Evolutionary conservation across 768 basidiomycete genomes (phyloP), one percentile per base, ranked within the genome.

Genomic region (Pulveroboletus sp.): DNA sequence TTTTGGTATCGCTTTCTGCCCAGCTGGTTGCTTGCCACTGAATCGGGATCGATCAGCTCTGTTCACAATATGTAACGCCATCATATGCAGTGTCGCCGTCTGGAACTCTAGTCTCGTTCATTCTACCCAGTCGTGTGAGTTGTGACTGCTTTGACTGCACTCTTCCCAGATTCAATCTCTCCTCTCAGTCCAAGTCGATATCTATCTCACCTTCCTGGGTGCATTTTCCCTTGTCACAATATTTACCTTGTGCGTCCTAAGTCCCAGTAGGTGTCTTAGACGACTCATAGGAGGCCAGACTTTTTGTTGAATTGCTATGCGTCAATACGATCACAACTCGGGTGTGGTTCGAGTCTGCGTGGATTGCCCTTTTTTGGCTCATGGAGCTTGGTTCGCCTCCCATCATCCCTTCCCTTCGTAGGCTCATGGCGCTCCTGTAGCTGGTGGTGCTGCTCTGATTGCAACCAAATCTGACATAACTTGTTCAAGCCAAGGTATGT

Each of bases 311-410:
- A 64, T 64, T 87, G 32, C 58, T 77, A 21, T 73, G 74, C 17
- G 73, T 69, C 52, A 69, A 77, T 62, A 66, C 78, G 7, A 62
- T 84, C 39, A 74, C 80, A 18, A 76, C 76, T 21, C 76, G 74
- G n/a, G 79, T 88, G 14, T 86, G 83, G 83, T 84, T 88, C 55
- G 87, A 89, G 61, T 78, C 76, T 56, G 41, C 66, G 21, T 89
- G 85, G 86, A 68, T 82, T 32, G 69, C 71, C 1, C 15, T 82
- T 6, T 81, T 83, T 57, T 82, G 79, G 62, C 37, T 76, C 11
- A 65, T 87, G 68, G 70, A 84, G 54, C 69, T 89, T 5, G 75
- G 87, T 89, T 60, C 33, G 77, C 64, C 41, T 42, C 27, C 42
- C 17, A 11, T 43, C 37, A 14, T 3, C 43, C 27, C 35, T 55